Base-by-base conservation (phyloP, 257 asterid genomes). In the Galeopsis tetrahit region DNA sequence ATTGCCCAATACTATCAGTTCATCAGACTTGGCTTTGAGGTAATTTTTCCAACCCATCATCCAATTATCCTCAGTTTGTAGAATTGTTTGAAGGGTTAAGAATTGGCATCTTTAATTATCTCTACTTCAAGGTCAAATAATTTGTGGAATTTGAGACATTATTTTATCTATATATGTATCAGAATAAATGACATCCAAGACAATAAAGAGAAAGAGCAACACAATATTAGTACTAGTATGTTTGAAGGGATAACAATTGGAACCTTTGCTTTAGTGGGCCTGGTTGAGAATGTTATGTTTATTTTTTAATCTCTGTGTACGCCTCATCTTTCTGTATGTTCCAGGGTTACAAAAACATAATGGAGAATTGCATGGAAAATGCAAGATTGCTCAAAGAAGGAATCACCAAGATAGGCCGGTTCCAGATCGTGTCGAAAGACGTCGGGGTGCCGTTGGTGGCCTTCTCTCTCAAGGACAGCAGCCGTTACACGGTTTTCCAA, bases 21-120 rank as follows among this genome's bases (percentile, higher is more conserved):
- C 80, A 88, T 90, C 43, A 82, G 97, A 64, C 97, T 90, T 73
- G 97, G 97, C 52, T 88, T 85, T 79, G 90, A 90, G 96, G 94
- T 90, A 82, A 71, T 13, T 38, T 4, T 43, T 70, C 32, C 10
- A 46, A 31, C 63, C 21, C 11, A 48, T 48, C 46, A 11, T 46
- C 53, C 53, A 46, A 3, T 46, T 39, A 39, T 71, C 31, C 31
- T 15, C 32, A 13, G 8, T 57, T n/a, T 21, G 28, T 21, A 31
- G 49, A 31, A 51, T 21, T 14, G 40, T 31, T 52, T 58, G 52
- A 51, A 32, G 33, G 35, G 35, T 6, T 56, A 56, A 7, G 17
- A 55, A 64, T 46, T 5, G 28, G 6, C 39, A 3, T 35, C 39
- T 8, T 17, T 10, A 62, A 36, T 32, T 77, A 31, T 44, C 14